A percentile compares a stretch with the other conserved stretches of the same genome.
These are phyloP conservation scores for Helianthus annuus DNA, from an alignment of 129 eudicot species.

Conservation along the genomic window HanXRQr2.0-SUNRISE NC_035435.2:119732376-119732875, in stretches of 20 bases:
- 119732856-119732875: neutral
- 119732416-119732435: neutral
- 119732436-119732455: neutral
- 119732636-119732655: slow-evolving; percentile 41
- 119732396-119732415: neutral
- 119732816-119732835: neutral
- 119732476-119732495: slow-evolving; percentile 73
- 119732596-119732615: slow-evolving; percentile 73
- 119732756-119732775: slow-evolving; percentile 52
- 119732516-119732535: slow-evolving; percentile 61
- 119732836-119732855: neutral
- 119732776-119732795: neutral
- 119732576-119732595: slow-evolving; percentile 72
- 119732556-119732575: slow-evolving; percentile 70
- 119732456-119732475: slow-evolving; percentile 72
- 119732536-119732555: slow-evolving; percentile 74
- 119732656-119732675: slow-evolving; percentile 62
- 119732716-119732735: slow-evolving; percentile 68
- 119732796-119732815: neutral
- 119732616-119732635: slow-evolving; percentile 60
- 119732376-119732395: neutral
- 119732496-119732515: slow-evolving; percentile 40
- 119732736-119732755: slow-evolving; percentile 67
- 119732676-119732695: slow-evolving; percentile 47
- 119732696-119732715: slow-evolving; percentile 85